phyloP scores from a whole-genome alignment of 805 yeast species.

The Cyberlindnera lachancei region DNA sequence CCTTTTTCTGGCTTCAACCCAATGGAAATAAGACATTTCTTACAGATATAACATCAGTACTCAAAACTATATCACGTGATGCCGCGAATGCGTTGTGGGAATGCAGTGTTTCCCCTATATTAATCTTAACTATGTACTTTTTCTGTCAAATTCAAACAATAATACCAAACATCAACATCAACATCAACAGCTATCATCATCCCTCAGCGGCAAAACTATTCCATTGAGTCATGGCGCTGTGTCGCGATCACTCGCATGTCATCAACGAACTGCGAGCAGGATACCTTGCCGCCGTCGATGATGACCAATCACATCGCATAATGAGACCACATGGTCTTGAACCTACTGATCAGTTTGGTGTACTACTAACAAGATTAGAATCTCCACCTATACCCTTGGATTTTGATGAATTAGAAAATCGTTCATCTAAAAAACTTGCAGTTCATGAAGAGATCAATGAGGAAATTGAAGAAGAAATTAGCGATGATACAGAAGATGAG shows the following conservation, averaged over 20 bases:
- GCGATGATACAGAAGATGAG: conserved; percentile 1
- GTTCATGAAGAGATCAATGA: conserved; percentile 4
- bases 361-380: conserved; percentile 14
- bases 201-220: neutral
- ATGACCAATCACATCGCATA: conserved; percentile 19
- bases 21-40: too few relatives aligned
- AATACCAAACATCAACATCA: neutral
- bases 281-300: conserved; percentile 13
- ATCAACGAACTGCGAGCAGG: conserved; percentile 18
- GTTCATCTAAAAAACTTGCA: conserved; percentile 6
- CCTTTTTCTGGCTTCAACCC: too few relatives aligned
- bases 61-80: too few relatives aligned
- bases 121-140: too few relatives aligned
- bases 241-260: conserved; percentile 6
- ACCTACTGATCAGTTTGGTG: conserved; percentile 7
- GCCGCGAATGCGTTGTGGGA: too few relatives aligned
- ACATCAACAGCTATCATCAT: neutral
- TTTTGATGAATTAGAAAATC: conserved; percentile 17
- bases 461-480: conserved; percentile 8
- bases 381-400: conserved; percentile 26
- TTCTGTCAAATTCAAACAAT: too few relatives aligned
- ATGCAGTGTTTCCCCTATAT: too few relatives aligned
- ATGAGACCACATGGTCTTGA: conserved; percentile 13
- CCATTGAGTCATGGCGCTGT: conserved; percentile 12
- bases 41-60: too few relatives aligned